Conservation (phyloP, 768 basidiomycete genomes). For the Leccinellum rugosiceps region DNA sequence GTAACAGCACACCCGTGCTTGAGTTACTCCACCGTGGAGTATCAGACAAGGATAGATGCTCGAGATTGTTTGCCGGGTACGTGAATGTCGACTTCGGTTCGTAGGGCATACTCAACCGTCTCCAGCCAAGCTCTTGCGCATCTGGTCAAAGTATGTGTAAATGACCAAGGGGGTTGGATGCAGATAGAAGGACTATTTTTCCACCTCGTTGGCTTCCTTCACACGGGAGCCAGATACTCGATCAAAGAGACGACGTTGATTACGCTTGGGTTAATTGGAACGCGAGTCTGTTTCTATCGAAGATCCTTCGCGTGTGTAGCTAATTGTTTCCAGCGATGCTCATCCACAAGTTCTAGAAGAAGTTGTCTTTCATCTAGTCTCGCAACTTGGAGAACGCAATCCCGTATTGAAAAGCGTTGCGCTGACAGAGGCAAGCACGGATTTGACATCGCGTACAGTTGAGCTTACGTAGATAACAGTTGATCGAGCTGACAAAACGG, state of each 20-base stretch:
- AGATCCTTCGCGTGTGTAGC: background rate
- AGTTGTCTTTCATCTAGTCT: slow-evolving; percentile 58
- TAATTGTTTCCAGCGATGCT: slow-evolving; percentile 38
- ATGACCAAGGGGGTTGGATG: slow-evolving; percentile 31
- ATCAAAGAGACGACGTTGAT: slow-evolving; percentile 65
- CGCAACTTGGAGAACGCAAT: slow-evolving; percentile 65
- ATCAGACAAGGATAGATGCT: slow-evolving; percentile 51
- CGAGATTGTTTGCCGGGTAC: slow-evolving; percentile 69
- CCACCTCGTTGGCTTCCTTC: slow-evolving; percentile 47
- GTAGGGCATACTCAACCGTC: slow-evolving; percentile 10
- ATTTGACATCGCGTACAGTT: background rate
- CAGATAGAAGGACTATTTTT: slow-evolving; percentile 42
- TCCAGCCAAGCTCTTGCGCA: slow-evolving; percentile 44
- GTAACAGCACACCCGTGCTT: slow-evolving; percentile 30
- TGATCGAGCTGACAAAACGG: slow-evolving; percentile 53
- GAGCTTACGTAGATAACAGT: slow-evolving; percentile 37
- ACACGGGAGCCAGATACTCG: slow-evolving; percentile 38
- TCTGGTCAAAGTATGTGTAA: slow-evolving; percentile 43
- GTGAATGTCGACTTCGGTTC: slow-evolving; percentile 13
- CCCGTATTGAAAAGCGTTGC: slow-evolving; percentile 68
- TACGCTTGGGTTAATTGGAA: slow-evolving; percentile 54
- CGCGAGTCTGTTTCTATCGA: slow-evolving; percentile 24
- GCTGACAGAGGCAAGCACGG: slow-evolving; percentile 54
- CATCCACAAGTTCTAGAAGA: slow-evolving; percentile 54
- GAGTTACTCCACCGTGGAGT: slow-evolving; percentile 48